Base-by-base conservation (phyloP, 176 grass and related monocot species). In the Lolium perenne region DNA sequence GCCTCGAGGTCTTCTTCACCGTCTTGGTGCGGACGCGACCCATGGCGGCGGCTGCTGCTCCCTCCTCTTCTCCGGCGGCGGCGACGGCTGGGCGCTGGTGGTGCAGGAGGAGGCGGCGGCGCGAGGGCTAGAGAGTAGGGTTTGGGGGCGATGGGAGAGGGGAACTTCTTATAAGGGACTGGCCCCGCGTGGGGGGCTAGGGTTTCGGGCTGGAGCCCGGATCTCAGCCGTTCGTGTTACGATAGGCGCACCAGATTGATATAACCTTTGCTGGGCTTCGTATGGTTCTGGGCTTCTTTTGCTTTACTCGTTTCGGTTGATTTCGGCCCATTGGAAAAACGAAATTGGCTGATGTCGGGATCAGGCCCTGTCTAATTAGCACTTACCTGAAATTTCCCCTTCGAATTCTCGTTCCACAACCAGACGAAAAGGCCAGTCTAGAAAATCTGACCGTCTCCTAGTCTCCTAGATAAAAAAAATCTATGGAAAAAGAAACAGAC, bases 11-110 rank as follows among this genome's bases (percentile, higher is more conserved):
- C 78, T 97, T 97, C 89, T 97, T 95, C 75, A 95, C 95, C 21
- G 95, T 97, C 93, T 97, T 95, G 23, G 93, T 97, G 61, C 95
- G 88, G 57, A 97, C 91, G 60, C 93, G 93, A 46, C 95, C 95
- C 95, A 95, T 97, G 76, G 87, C 53, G 50, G 56, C 13, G 69
- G n/a, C 25, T 18, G 35, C 86, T 86, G 18, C 70, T 23, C 78
- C 85, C 56, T 15, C 84, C 82, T 16, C 79, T 87, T 53, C 32
- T 41, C 38, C 64, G 48, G 15, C 56, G 60, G 87, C 43, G 78
- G 77, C 67, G 86, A 80, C 66, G 89, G 11, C 20, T 35, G 5
- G 22, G 71, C 62, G 13, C 60, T 22, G 25, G 80, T 17, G 71
- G 46, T 20, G 45, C 62, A 15, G 18, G 56, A 15, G 18, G 56